Evolutionary conservation across 176 grass and related monocot species (phyloP).

Genomic region (Oryza coarctata): DNA sequence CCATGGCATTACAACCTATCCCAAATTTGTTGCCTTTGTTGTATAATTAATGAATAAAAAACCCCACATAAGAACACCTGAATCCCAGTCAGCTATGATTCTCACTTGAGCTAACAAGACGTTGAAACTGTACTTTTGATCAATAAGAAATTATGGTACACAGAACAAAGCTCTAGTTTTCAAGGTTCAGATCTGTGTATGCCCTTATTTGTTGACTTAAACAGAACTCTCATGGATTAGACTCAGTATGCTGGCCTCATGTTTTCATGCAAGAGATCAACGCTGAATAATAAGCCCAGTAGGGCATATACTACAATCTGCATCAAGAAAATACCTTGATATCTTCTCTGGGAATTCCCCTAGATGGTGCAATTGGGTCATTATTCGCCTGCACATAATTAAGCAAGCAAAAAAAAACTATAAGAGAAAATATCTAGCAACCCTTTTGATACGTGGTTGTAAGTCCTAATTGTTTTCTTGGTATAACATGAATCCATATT

Average conservation of each 20-base stretch:
- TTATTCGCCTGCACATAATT: conserved; percentile 67
- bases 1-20: background rate
- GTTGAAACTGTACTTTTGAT: background rate
- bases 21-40: background rate
- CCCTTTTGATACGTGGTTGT: background rate
- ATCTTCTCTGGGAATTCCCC: conserved; percentile 89
- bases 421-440: conserved; percentile 20
- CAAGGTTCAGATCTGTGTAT: background rate
- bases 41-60: background rate
- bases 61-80: background rate
- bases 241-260: background rate
- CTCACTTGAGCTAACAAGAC: background rate
- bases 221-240: background rate
- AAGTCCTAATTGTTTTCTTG: background rate
- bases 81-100: background rate
- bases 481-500: background rate
- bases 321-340: conserved; percentile 61
- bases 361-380: conserved; percentile 95
- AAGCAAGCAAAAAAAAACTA: conserved; percentile 23
- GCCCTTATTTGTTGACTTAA: conserved; percentile 8
- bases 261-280: background rate
- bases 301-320: background rate
- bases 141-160: background rate
- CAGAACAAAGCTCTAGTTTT: background rate
- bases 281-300: background rate